Conservation (phyloP, 176 grass and related monocot species). For the Zoysia pacifica region DNA sequence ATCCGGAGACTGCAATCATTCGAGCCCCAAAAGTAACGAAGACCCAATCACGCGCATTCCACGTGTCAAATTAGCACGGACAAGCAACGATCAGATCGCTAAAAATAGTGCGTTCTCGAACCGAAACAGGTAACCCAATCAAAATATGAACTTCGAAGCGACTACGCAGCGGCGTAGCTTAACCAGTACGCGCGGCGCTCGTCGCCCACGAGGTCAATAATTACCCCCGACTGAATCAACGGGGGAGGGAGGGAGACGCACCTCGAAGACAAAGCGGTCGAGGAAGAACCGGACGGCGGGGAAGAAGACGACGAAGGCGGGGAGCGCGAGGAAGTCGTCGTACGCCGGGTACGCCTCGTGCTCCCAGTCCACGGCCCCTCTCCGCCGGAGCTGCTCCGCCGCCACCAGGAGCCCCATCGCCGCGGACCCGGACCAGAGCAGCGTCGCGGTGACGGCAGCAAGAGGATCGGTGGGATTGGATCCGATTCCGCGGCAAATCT, state of each 20-base stretch:
- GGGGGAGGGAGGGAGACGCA: constrained; percentile 1
- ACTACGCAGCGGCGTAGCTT: neutral
- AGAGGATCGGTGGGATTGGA: neutral
- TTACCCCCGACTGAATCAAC: constrained; percentile 6
- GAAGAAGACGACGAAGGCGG: constrained; percentile 81
- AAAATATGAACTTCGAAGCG: neutral
- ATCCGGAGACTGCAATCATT: constrained; percentile 13
- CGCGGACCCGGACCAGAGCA: neutral
- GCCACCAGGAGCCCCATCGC: constrained; percentile 29
- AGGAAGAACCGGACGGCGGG: constrained; percentile 69
- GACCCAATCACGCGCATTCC: neutral
- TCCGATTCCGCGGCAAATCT: constrained; percentile 23
- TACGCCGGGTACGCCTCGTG: constrained; percentile 66
- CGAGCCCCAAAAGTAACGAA: neutral
- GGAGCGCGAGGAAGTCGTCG: constrained; percentile 72
- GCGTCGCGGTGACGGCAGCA: neutral
- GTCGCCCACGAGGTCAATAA: neutral
- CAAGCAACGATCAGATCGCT: constrained; percentile 24
- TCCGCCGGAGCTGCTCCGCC: constrained; percentile 20
- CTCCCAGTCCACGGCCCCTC: constrained; percentile 53
- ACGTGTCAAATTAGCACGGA: constrained; percentile 19
- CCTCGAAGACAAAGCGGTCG: constrained; percentile 83
- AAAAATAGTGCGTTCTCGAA: constrained; percentile 14
- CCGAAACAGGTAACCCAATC: neutral
- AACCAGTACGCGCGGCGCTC: too few relatives aligned